Evolutionary conservation across 225 moss, liverwort and hornwort species (phyloP).

Genomic region (Polytrichum commune): DNA sequence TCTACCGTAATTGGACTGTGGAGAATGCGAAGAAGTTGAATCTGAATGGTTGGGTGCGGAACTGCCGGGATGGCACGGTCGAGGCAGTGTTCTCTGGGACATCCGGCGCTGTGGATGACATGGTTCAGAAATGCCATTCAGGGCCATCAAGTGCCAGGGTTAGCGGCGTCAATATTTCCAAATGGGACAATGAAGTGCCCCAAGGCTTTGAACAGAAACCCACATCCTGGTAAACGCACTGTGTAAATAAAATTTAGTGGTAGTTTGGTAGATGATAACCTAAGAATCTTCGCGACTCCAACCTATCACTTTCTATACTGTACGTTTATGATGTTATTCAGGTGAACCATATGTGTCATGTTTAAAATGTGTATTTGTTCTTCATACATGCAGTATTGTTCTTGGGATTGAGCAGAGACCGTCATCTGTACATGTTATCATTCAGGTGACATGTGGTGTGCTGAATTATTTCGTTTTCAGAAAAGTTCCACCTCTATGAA

Average conservation of each 20-base stretch:
- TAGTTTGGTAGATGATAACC: too few species aligned
- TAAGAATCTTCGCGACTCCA: too few species aligned
- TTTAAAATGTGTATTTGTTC: too few species aligned
- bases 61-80: conserved; percentile 54
- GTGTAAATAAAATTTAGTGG: neutral
- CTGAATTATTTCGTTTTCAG: too few species aligned
- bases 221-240: conserved; percentile 33
- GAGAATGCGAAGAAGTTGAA: conserved; percentile 36
- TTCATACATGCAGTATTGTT: too few species aligned
- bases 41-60: conserved; percentile 61
- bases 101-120: conserved; percentile 35
- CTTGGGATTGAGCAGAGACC: too few species aligned
- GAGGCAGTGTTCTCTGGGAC: conserved; percentile 59
- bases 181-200: conserved; percentile 45
- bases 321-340: too few species aligned
- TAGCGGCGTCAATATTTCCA: conserved; percentile 32
- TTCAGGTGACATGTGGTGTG: too few species aligned
- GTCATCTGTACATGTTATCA: too few species aligned
- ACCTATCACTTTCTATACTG: too few species aligned
- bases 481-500: too few species aligned
- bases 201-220: conserved; percentile 37
- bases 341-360: too few species aligned
- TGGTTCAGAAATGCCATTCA: conserved; percentile 46
- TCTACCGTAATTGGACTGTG: conserved; percentile 52
- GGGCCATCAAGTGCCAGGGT: conserved; percentile 50